Base-by-base conservation (phyloP, 768 basidiomycete species). In the Psilocybe tampanensis region DNA sequence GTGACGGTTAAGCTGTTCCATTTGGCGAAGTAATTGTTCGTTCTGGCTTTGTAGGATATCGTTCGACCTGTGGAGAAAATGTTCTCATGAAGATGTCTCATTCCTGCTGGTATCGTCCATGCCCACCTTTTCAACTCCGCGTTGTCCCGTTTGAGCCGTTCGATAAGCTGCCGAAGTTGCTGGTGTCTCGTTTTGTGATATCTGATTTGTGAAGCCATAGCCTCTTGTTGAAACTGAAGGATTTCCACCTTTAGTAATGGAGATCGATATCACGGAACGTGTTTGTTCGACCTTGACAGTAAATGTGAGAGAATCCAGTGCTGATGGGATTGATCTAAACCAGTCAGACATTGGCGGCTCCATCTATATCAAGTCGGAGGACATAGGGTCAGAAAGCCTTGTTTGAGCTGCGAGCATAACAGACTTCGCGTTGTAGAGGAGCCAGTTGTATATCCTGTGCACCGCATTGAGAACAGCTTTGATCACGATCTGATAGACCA, bases 261-360 rank as follows among this genome's bases (percentile, higher is more conserved):
- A 24, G n/a, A 48, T 15, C 41, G 5, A 22, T 1, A 47, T 8
- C 12, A 7, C 18, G 8, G 11, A 26, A 29, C 29, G 39, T n/a
- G 24, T 26, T 50, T 22, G 24, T 29, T 26, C 12, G 45, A 89
- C 91, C 79, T 89, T 90, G 49, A 82, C 79, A 17, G 91, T 82
- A 62, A 80, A 82, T 41, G 89, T 85, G 23, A 89, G 70, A 22
- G 79, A 68, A 65, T 94, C 90, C 24, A 92, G 70, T 2, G 82
- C 72, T 54, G 75, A 71, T 8, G 89, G 84, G 24, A 88, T 70
- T 32, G 85, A 80, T 9, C 78, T 77, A 73, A 94, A 94, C 91
- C 91, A 93, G 26, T 87, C 81, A 11, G 86, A 85, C 89, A 94
- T 92, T 0, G 92, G 91, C 1, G 80, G 72, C 8, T 89, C 89